phyloP scores from a whole-genome alignment of 208 protist species.

The Leishmania major region DNA sequence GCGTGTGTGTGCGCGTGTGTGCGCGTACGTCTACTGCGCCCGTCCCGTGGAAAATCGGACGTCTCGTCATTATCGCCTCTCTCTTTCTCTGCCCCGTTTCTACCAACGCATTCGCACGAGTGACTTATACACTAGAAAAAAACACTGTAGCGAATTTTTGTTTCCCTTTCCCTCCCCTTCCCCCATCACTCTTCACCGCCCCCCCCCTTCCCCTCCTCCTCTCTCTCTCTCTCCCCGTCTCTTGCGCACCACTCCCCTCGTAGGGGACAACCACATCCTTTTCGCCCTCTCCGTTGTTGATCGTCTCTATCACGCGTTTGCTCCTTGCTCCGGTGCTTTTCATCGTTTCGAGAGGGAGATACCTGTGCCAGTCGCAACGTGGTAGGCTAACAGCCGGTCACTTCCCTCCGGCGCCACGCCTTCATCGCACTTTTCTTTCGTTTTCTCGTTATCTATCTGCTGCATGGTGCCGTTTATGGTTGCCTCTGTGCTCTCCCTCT shows the following conservation, averaged over 20 bases:
- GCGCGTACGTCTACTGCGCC: background rate
- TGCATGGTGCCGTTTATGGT: background rate
- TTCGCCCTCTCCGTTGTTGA: background rate
- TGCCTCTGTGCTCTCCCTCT: background rate
- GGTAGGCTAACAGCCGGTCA: background rate
- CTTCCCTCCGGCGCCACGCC: background rate
- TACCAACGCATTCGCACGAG: background rate
- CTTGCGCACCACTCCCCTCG: background rate
- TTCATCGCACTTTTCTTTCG: background rate
- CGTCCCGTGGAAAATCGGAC: background rate
- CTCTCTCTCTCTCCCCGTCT: background rate
- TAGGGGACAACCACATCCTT: background rate
- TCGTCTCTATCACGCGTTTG: background rate
- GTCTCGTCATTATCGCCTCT: background rate
- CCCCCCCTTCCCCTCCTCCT: no score
- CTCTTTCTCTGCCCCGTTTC: background rate
- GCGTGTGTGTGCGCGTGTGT: background rate
- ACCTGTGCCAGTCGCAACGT: background rate
- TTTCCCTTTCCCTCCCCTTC: background rate
- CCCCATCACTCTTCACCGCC: background rate
- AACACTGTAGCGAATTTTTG: background rate
- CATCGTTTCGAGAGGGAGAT: background rate
- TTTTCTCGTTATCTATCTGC: background rate
- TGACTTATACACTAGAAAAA: background rate
- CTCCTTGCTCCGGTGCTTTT: background rate